These are phyloP conservation scores for Elsinoe batatas DNA, from an alignment of 2,329 filamentous ascomycete genomes.

Conservation along the genomic window DNA sequence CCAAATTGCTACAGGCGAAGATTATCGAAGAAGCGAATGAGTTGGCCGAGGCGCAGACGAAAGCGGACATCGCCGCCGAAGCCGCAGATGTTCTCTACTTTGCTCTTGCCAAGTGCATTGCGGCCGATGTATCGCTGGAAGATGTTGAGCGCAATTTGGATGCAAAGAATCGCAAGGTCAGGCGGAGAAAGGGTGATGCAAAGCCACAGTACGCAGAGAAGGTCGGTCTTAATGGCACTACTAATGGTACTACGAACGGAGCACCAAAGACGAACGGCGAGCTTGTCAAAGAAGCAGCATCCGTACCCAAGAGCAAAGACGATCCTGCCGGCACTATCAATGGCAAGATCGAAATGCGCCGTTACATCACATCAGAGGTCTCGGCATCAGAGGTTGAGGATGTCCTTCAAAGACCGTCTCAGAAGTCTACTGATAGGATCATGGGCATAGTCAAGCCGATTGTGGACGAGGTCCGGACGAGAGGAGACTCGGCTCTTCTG, in stretches of 20 bases:
- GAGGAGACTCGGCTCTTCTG: conserved; percentile 79
- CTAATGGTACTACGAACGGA: conserved; percentile 21
- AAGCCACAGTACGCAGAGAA: conserved; percentile 89
- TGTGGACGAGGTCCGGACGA: conserved; percentile 71
- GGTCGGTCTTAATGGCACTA: conserved; percentile 50
- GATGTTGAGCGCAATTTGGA: conserved; percentile 91
- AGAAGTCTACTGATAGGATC: conserved; percentile 89
- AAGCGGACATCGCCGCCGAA: conserved; percentile 82
- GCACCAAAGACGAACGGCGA: conserved; percentile 28
- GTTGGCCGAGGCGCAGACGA: conserved; percentile 73
- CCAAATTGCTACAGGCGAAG: conserved; percentile 82
- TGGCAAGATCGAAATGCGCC: conserved; percentile 69
- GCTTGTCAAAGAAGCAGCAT: conserved; percentile 41
- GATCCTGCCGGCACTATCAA: conserved; percentile 42
- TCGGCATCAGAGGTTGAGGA: conserved; percentile 57
- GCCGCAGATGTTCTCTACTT: conserved; percentile 95
- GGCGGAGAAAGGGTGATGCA: conserved; percentile 83
- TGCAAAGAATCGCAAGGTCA: conserved; percentile 90
- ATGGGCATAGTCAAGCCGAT: conserved; percentile 86
- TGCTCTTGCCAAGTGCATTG: conserved; percentile 78
- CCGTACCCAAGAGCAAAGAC: conserved; percentile 42
- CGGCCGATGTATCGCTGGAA: conserved; percentile 71
- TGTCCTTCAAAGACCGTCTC: conserved; percentile 77
- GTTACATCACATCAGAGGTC: conserved; percentile 59
- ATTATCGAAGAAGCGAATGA: conserved; percentile 98